Evolutionary conservation across 2,329 filamentous ascomycete species (phyloP), one percentile per base, ranked within the genome.

Genomic region (Zymoseptoria pseudotritici): DNA sequence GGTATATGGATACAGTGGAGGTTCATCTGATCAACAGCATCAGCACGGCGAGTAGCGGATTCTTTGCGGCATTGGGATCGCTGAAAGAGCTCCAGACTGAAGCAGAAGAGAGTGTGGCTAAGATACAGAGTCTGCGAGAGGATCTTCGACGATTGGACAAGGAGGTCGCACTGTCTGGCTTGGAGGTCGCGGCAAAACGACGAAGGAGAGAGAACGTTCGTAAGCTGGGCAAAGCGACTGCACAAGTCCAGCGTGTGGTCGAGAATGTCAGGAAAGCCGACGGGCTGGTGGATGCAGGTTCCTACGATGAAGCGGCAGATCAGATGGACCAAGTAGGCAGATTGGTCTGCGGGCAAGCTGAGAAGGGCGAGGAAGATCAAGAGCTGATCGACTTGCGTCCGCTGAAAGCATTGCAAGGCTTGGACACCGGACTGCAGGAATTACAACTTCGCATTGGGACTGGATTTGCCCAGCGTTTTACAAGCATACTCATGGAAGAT

Each of bases 1-100:
- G 94, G 94, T 99, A 99, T 74, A 96, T 99, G 91, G 94, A 99
- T 73, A 99, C 94, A 0, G 91, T 99, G 21, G 94, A 99, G 73
- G 91, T 99, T 58, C 94, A 99, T 72, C 80, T 99, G 7, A 97
- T 99, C 67, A 91, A 90, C 31, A 96, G 92, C 0, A 99, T 99
- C 63, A 97, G 93, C 2, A 91, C 90, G 0, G 94, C 94, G 1
- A 97, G 94, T 0, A 91, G 91, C 0, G 96, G 93, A 0, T 99
- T 99, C 74, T 99, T 99, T 70, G 92, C 91, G 0, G 94, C 94
- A 0, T 79, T 99, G 0, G 93, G 94, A 0, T 96, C 92, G 0
- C 78, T 99, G 36, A 88, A 91, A 65, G 91, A 97, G 71, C 79
- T 99, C 10, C 93, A 99, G 72, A 88, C 88, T 0, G 94, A 99